Base-by-base conservation (phyloP, 805 yeast genomes). In the Starmerella stellata region DNA sequence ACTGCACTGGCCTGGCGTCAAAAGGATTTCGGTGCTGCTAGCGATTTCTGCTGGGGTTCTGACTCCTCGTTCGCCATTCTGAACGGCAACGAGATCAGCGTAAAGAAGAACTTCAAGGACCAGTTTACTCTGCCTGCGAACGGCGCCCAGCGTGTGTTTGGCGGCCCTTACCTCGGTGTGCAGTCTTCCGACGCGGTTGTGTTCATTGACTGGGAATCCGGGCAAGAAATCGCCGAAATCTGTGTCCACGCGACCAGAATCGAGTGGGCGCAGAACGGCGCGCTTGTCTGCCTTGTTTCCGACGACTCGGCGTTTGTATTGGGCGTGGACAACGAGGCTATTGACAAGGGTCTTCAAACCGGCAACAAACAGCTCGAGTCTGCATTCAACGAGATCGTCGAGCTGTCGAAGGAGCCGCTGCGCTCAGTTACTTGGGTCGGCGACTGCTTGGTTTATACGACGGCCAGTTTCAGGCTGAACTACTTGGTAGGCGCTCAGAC, bases 1-100 rank as follows among this genome's bases (percentile, higher is more conserved):
- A 85, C 96, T 2, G 87, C 98, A 1, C 69, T 90, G 52, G 96
- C 96, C 1, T 90, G 98, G 98, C 74, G 98, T 64, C 83, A 87
- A 53, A 90, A 83, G 63, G 68, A 83, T 36, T 90, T 79, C 59
- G 96, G 96, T 45, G 69, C 72, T 41, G 95, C 93, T 17, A 62
- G 74, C 39, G 95, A 83, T 54, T 82, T 92, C 57, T 93, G 74
- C 32, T 90, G 99, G 99, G 83, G 92, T 44, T 74, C 78, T 38
- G 95, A 87, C 59, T 74, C 93, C 2, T 80, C 78, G 54, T 68
- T 75, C 46, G 98, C 95, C 29, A 70, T 82, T 35, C 71, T 85
- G 47, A 87, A 78, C 55, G 65, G 75, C 17, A 61, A 66, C 25
- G 68, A 76, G 41, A 60, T 68, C 20, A 71, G 72, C 47, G 69